Base-by-base conservation (phyloP, 139 green algal species). In the Parachlorella kessleri region DNA sequence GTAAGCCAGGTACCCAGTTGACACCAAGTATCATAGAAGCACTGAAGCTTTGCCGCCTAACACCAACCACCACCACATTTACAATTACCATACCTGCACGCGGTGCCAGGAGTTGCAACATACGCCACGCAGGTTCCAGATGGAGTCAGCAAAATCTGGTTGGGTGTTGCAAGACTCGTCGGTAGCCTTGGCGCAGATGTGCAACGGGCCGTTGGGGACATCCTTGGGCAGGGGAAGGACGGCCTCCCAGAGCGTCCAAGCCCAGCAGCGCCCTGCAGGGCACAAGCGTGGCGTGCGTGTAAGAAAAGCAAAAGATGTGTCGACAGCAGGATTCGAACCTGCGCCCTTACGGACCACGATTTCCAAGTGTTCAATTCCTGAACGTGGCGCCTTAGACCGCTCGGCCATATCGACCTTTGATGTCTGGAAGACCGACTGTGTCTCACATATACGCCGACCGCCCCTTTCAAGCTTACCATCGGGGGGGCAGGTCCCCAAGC, bases 71-170 rank as follows among this genome's bases (percentile, higher is more conserved):
- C n/a, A n/a, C n/a, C n/a, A n/a, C n/a, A n/a, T n/a, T n/a, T n/a
- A n/a, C n/a, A n/a, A n/a, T n/a, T 18, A 59, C 14, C 48, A 59
- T 1, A 81, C 42, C 1, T 7, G 23, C 48, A 96, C 80, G 4
- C 87, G 79, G 76, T 96, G 92, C 93, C 93, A 98, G 1, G 91
- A 86, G 82, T 98, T 98, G 88, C 93, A 94, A 30, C 89, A 74
- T 14, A 96, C 85, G 9, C 94, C 94, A 0, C 93, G 55, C 66
- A 95, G 75, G 77, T 98, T 98, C 91, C 91, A 97, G 33, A 97
- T 86, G 21, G 71, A 53, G 0, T 54, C 81, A 28, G 90, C 81
- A 3, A 33, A 73, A 66, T 98, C 92, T 6, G 94, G 94, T 84
- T 98, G 35, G 7, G 73, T 91, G 78, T 96, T 96, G 85, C 92